Evolutionary conservation across 371 early-diverging fungal species (phyloP).

Genomic region (Funneliformis caledonium): DNA sequence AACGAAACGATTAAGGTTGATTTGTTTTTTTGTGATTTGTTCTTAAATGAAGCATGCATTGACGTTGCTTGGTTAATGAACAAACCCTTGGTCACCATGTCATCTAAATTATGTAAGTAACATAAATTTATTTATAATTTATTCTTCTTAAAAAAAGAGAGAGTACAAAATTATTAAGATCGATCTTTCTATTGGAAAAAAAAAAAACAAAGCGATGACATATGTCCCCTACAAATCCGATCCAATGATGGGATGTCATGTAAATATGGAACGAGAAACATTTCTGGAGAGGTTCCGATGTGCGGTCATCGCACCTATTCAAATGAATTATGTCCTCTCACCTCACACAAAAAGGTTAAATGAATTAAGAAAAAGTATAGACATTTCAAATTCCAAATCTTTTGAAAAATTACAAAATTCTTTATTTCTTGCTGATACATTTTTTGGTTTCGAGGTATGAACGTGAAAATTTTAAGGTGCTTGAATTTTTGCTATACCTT

Average conservation of each 20-base stretch:
- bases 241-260: constrained; percentile 7
- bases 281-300: constrained; percentile 21
- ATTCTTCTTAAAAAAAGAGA: too few species aligned
- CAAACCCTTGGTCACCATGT: not conserved
- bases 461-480: too few species aligned
- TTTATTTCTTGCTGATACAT: constrained; percentile 33
- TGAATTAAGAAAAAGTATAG: not conserved
- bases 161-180: not conserved
- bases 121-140: not conserved
- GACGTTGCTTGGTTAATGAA: constrained; percentile 17
- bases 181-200: not conserved
- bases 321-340: not conserved
- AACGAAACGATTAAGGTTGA: not conserved
- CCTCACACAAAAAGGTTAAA: not conserved
- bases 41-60: not conserved
- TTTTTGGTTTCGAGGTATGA: constrained; percentile 34
- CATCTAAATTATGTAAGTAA: not conserved
- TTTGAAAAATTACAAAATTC: constrained; percentile 12
- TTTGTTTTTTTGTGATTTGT: constrained; percentile 18
- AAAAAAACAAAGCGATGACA: not conserved
- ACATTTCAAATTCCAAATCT: not conserved
- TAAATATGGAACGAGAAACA: constrained; percentile 17
- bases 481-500: too few species aligned
- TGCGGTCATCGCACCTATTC: constrained; percentile 8
- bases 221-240: constrained; percentile 16